Evolutionary conservation across 2,329 filamentous ascomycete species (phyloP).

Genomic region (Aspergillus amoenus): DNA sequence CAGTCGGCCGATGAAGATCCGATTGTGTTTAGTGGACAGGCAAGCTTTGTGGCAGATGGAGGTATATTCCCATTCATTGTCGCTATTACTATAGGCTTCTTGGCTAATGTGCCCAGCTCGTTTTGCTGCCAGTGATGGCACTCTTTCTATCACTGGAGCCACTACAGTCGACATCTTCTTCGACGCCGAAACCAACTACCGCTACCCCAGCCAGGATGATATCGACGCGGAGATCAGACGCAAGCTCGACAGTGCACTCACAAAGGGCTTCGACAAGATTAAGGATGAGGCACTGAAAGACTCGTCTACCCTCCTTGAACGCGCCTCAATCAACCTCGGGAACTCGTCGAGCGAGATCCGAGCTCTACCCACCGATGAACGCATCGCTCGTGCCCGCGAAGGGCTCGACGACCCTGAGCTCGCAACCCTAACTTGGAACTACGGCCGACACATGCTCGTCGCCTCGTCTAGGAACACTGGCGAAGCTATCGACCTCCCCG

Average conservation of each 20-base stretch:
- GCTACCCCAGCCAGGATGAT: neutral
- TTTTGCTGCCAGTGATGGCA: neutral
- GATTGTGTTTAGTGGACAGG: conserved; percentile 5
- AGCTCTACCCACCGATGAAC: conserved; percentile 1
- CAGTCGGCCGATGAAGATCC: conserved; percentile 4
- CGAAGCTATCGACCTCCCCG: neutral
- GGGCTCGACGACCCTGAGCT: neutral
- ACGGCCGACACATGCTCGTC: conserved; percentile 2
- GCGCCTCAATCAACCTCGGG: neutral
- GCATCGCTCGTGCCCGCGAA: neutral
- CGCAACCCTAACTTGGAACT: conserved; percentile 3
- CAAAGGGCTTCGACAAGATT: neutral
- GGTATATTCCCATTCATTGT: neutral
- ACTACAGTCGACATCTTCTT: conserved; percentile 5
- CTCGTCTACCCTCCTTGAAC: neutral
- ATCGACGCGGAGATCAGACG: neutral
- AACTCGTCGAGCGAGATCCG: neutral
- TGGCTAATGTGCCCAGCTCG: neutral
- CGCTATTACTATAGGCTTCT: neutral
- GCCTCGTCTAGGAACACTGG: conserved; percentile 1
- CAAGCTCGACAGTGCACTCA: neutral
- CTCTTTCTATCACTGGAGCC: neutral
- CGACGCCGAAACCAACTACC: conserved; percentile 6
- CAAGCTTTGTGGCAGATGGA: neutral
- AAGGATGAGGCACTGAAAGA: neutral